These are phyloP conservation scores for Bruguiera hainesii DNA, from an alignment of 441 rosid genomes.

Conservation along the genomic window DNA sequence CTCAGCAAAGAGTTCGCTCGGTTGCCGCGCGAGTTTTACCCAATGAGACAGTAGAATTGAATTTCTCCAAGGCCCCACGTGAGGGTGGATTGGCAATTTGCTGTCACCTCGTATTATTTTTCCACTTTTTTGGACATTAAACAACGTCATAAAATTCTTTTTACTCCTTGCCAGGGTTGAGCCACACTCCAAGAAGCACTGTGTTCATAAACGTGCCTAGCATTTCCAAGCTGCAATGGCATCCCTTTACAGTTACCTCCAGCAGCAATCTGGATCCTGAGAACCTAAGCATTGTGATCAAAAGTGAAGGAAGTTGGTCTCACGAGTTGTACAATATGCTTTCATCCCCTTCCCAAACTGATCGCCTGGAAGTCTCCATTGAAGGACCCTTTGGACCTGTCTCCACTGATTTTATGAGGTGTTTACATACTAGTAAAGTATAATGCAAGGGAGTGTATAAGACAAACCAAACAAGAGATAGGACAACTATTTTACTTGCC, in stretches of 20 bases:
- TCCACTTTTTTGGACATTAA: neutral
- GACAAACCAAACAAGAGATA: no score
- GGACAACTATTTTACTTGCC: no score
- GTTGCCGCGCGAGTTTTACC: slow-evolving; percentile 50
- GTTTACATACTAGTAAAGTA: neutral
- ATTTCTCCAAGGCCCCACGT: slow-evolving; percentile 47
- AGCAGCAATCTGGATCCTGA: slow-evolving; percentile 45
- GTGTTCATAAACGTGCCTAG: slow-evolving; percentile 42
- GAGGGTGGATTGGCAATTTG: neutral
- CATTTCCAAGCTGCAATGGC: slow-evolving; percentile 64
- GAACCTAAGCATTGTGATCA: slow-evolving; percentile 40
- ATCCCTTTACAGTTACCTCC: slow-evolving; percentile 54
- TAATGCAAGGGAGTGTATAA: no score
- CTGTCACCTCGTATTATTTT: neutral
- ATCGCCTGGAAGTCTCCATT: slow-evolving; percentile 36
- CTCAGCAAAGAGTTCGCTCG: slow-evolving; percentile 33
- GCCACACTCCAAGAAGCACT: slow-evolving; percentile 39
- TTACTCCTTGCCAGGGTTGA: slow-evolving; percentile 30
- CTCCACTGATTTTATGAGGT: slow-evolving; percentile 37
- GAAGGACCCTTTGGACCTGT: slow-evolving; percentile 66
- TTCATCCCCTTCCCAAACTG: slow-evolving; percentile 27
- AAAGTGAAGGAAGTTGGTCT: slow-evolving; percentile 54
- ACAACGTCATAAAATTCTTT: neutral
- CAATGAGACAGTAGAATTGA: slow-evolving; percentile 41
- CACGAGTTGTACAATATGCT: slow-evolving; percentile 33